Evolutionary conservation across 2,329 filamentous ascomycete species (phyloP), one percentile per base, ranked within the genome.

Genomic region (Cadophora gregata): DNA sequence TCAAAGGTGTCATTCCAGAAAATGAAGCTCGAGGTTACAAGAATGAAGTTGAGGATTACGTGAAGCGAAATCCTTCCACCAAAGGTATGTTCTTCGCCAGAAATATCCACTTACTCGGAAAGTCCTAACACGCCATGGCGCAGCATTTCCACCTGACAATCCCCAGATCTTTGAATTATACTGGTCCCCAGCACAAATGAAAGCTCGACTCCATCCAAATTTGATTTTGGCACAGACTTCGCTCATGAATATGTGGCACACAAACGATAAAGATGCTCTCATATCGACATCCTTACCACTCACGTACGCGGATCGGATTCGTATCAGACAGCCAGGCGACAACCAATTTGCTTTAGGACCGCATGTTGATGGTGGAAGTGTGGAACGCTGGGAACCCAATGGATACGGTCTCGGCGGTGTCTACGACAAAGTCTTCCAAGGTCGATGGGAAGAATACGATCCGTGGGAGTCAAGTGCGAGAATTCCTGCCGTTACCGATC

Each of bases 401-500:
- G 90, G 90, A 0, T 94, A 93, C 71, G 87, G 89, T 0, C 80
- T 75, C 1, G 85, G 89, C 14, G 81, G 83, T 2, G 91, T 94
- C 2, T 97, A 97, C 78, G 85, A 90, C 67, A 79, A 84, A 24
- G 85, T 97, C 9, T 90, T 93, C 64, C 79, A 85, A 24, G 95
- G 94, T 0, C 78, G 83, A 0, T 97, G 93, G 93, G 92, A 96
- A 70, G 78, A 84, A 2, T 94, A 93, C 75, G 92, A 97, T 74
- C 87, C 93, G 0, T 97, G 90, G 87, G 93, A 97, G 73, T 88
- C 88, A 0, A 88, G 86, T 69, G 85, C 86, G 7, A 86, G 94
- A 4, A 82, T 95, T 0, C 79, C 81, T 0, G 92, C 90, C 3
- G 85, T 88, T 2, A 89, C 87, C 67, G 90, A 97, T 77, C 80